phyloP scores from a whole-genome alignment of 225 moss, liverwort and hornwort genomes.

The Pseudoscleropodium purum region DNA sequence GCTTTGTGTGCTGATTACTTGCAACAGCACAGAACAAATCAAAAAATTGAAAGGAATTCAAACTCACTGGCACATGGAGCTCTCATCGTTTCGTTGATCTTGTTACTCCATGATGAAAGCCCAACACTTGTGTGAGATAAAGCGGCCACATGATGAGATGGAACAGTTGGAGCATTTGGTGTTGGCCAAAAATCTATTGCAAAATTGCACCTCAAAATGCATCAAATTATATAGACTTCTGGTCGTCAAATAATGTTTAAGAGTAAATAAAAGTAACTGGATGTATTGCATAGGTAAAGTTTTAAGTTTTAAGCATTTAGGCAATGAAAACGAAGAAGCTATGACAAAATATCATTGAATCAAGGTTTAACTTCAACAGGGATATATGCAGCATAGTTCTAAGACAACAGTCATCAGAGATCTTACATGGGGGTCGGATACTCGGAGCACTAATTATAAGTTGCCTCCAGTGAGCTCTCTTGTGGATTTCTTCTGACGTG shows the following conservation, averaged over 20 bases:
- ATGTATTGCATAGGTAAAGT: neutral
- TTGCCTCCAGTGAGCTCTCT: neutral
- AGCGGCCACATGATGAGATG: neutral
- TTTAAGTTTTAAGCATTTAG: too few species aligned
- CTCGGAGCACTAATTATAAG: neutral
- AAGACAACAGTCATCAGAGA: neutral
- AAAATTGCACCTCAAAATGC: neutral
- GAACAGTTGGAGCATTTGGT: neutral
- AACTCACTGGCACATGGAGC: neutral
- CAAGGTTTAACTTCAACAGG: neutral
- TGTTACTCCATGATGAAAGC: neutral
- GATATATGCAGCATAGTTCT: neutral
- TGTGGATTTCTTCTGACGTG: neutral
- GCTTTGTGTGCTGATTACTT: neutral
- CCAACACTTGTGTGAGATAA: neutral
- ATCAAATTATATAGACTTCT: neutral
- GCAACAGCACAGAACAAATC: neutral
- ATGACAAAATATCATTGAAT: neutral
- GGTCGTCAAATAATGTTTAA: too few species aligned
- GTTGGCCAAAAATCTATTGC: neutral
- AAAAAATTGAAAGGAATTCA: neutral
- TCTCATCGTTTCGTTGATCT: neutral
- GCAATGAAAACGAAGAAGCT: too few species aligned
- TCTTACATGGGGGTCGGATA: neutral
- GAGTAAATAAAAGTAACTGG: neutral